A percentile compares a stretch with the other conserved stretches of the same genome.
Conservation (phyloP, 1,139 yeast genomes). For the Arxiozyma heterogenica region DNA sequence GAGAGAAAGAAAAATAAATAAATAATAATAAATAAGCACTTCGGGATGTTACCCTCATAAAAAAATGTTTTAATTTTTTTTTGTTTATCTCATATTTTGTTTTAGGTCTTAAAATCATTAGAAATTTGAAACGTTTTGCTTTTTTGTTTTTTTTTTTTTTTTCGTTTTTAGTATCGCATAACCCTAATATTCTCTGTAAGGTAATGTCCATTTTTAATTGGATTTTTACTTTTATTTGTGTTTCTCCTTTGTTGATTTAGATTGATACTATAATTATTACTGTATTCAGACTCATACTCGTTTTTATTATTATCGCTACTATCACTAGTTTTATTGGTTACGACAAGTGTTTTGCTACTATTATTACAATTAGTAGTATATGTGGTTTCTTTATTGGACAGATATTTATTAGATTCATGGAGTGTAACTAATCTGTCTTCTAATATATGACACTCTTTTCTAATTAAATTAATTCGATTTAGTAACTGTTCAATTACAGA, state of each 20-base stretch:
- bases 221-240: neutral
- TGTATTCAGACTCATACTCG: neutral
- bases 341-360: constrained; percentile 2
- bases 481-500: constrained; percentile 38
- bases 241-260: neutral
- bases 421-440: constrained; percentile 10
- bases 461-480: neutral
- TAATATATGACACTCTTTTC: constrained; percentile 32
- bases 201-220: neutral
- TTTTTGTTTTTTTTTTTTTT: too few species aligned
- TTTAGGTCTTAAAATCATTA: neutral
- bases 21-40: too few species aligned
- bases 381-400: neutral
- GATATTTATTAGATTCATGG: neutral
- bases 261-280: neutral
- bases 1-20: neutral
- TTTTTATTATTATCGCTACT: neutral
- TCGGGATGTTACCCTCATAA: neutral
- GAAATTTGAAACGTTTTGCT: too few species aligned
- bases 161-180: neutral
- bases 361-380: neutral
- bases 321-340: neutral
- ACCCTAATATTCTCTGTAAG: neutral
- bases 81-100: too few species aligned
- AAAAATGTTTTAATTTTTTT: too few species aligned